A percentile compares a stretch with the other conserved stretches of the same genome.
Evolutionary conservation across 495 filamentous ascomycete species (phyloP).

Genomic region (Aspergillus avenaceus): DNA sequence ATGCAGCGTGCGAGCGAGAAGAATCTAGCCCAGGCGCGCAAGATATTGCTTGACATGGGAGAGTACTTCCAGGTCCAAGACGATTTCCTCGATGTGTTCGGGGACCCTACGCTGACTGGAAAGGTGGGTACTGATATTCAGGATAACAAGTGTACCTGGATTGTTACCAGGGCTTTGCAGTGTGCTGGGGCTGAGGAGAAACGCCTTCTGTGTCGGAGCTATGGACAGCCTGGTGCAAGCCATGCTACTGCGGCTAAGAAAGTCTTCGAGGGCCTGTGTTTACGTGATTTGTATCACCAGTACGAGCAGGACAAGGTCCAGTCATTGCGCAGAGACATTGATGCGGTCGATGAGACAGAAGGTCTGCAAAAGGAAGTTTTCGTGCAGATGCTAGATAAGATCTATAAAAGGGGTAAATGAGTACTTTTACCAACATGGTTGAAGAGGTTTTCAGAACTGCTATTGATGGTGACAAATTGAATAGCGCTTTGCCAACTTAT

Average conservation of each 20-base stretch:
- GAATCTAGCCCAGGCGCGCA: slow-evolving; percentile 79
- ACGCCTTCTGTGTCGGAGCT: slow-evolving; percentile 71
- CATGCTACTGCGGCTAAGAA: slow-evolving; percentile 82
- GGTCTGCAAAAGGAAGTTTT: slow-evolving; percentile 89
- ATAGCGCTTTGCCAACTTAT: too few relatives aligned
- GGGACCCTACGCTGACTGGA: slow-evolving; percentile 88
- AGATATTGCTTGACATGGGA: slow-evolving; percentile 92
- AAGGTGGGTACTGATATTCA: slow-evolving; percentile 98
- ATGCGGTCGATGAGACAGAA: slow-evolving; percentile 71
- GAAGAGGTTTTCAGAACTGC: too few relatives aligned
- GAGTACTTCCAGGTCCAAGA: slow-evolving; percentile 99
- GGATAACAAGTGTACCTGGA: slow-evolving; percentile 99
- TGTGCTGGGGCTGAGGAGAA: slow-evolving; percentile 76
- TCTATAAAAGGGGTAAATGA: slow-evolving; percentile 93
- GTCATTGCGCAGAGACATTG: slow-evolving; percentile 71
- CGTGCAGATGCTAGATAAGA: slow-evolving; percentile 86
- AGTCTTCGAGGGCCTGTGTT: slow-evolving; percentile 75
- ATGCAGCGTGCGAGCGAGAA: slow-evolving; percentile 73
- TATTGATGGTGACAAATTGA: too few relatives aligned
- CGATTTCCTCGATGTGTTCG: slow-evolving; percentile 97
- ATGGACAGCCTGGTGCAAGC: slow-evolving; percentile 78
- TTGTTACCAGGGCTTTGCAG: slow-evolving; percentile 87
- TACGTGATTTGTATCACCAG: slow-evolving; percentile 74
- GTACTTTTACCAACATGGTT: too few relatives aligned
- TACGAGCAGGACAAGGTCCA: slow-evolving; percentile 83